Percentiles rank a stretch among this genome's conserved stretches.
Conservation (phyloP, 1,284 basidiomycete species). For the Mycena sp. region DNA sequence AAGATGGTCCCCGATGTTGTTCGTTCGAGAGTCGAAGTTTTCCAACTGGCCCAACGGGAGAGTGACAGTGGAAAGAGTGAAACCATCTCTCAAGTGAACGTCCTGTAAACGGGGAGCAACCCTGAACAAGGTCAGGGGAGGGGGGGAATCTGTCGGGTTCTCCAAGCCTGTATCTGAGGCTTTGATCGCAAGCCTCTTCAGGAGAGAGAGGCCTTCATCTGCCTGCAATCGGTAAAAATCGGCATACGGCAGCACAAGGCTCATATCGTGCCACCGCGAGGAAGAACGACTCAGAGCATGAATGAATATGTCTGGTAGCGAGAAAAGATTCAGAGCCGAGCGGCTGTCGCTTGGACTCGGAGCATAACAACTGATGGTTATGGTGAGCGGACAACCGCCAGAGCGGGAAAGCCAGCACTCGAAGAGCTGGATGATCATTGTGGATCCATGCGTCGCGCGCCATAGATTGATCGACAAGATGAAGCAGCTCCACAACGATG, state of each 20-base stretch:
- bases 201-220: background rate
- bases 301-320: conserved; percentile 1
- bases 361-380: conserved; percentile 1
- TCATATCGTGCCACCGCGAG: conserved; percentile 15
- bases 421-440: conserved; percentile 10
- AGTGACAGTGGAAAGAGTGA: background rate
- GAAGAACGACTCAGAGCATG: conserved; percentile 1
- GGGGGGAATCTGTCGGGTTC: background rate
- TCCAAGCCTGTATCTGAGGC: background rate
- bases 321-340: no score
- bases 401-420: conserved; percentile 13
- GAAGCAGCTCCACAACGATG: conserved; percentile 12
- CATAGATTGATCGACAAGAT: conserved; percentile 10
- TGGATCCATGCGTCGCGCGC: background rate
- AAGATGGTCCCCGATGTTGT: background rate
- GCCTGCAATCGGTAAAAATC: conserved; percentile 13
- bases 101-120: conserved; percentile 8
- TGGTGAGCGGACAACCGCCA: conserved; percentile 9
- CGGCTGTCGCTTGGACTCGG: background rate
- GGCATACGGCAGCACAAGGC: background rate
- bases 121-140: background rate
- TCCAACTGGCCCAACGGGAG: conserved; percentile 7
- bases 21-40: conserved; percentile 4
- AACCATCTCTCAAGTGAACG: background rate
- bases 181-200: conserved; percentile 11